These are phyloP conservation scores for Ceratobasidium sp. DNA, from an alignment of 1,284 basidiomycete species.

Conservation along the genomic window DNA sequence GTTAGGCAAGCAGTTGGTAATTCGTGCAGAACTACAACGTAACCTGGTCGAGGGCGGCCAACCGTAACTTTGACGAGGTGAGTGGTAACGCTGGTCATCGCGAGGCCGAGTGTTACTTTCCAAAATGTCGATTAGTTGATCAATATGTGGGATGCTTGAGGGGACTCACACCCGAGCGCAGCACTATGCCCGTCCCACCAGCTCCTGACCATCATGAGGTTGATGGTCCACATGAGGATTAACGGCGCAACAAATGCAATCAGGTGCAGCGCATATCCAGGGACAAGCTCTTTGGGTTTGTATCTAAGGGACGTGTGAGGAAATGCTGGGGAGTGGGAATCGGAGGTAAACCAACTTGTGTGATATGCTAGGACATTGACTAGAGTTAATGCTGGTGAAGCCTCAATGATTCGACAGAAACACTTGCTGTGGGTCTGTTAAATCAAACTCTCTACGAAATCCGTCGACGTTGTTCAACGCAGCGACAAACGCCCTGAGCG, in stretches of 20 bases:
- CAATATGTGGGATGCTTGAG: neutral
- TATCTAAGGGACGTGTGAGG: constrained; percentile 36
- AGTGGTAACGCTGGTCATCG: constrained; percentile 84
- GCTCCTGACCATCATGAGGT: constrained; percentile 76
- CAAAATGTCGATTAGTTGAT: constrained; percentile 27
- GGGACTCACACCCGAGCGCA: constrained; percentile 72
- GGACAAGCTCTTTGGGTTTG: constrained; percentile 34
- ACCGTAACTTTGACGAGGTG: constrained; percentile 85
- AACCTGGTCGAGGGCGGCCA: constrained; percentile 88
- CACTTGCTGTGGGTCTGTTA: constrained; percentile 32
- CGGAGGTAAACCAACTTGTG: constrained; percentile 20
- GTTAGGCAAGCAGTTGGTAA: neutral
- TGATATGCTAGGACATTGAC: constrained; percentile 26
- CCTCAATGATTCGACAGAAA: neutral
- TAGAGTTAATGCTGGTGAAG: neutral
- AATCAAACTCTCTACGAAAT: constrained; percentile 40
- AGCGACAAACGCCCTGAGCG: constrained; percentile 15
- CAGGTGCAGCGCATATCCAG: constrained; percentile 53
- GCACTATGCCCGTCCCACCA: constrained; percentile 92
- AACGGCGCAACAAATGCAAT: constrained; percentile 79
- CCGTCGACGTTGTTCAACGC: constrained; percentile 39
- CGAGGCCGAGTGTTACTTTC: constrained; percentile 78
- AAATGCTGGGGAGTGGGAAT: neutral
- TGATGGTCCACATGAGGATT: constrained; percentile 75
- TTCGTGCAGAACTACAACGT: constrained; percentile 41